Conservation (phyloP, 306 rosid genomes). For the Delonix regia region DNA sequence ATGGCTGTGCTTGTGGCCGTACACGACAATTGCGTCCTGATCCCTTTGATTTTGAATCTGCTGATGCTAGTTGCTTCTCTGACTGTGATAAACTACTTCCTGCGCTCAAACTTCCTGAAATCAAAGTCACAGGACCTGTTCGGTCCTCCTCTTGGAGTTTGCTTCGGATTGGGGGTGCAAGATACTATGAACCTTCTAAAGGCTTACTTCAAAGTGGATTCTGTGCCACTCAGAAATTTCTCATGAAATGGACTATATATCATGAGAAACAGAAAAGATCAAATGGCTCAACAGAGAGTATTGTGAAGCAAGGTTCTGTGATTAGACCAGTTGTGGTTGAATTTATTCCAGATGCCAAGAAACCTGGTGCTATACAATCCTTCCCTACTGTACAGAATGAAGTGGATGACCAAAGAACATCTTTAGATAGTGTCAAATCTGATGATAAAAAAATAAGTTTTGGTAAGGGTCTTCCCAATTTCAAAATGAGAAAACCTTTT, state of each 20-base stretch:
- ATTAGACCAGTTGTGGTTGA: constrained; percentile 48
- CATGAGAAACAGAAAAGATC: constrained; percentile 49
- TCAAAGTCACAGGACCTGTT: constrained; percentile 55
- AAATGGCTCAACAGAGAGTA: constrained; percentile 48
- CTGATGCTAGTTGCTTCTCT: constrained; percentile 63
- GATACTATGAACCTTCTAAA: constrained; percentile 82
- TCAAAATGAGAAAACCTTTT: constrained; percentile 85
- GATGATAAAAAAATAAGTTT: constrained; percentile 66
- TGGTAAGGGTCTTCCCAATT: constrained; percentile 73
- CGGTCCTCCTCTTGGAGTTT: constrained; percentile 78
- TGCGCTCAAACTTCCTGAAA: constrained; percentile 67
- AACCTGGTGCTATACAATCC: constrained; percentile 38
- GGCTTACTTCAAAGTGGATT: constrained; percentile 96
- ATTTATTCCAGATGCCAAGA: constrained; percentile 47
- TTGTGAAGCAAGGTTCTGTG: constrained; percentile 46
- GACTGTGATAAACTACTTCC: constrained; percentile 89
- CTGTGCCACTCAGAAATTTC: constrained; percentile 68
- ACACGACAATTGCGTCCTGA: constrained; percentile 68
- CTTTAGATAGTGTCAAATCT: constrained; percentile 46
- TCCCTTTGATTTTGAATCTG: constrained; percentile 92
- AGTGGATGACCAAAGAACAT: constrained; percentile 48
- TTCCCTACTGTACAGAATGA: constrained; percentile 51
- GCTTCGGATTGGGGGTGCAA: constrained; percentile 82
- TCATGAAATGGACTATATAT: constrained; percentile 69
- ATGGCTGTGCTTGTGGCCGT: constrained; percentile 95